A percentile compares a stretch with the other conserved stretches of the same genome.
phyloP scores from a whole-genome alignment of 2,329 filamentous ascomycete species.

The Lomentospora prolificans region DNA sequence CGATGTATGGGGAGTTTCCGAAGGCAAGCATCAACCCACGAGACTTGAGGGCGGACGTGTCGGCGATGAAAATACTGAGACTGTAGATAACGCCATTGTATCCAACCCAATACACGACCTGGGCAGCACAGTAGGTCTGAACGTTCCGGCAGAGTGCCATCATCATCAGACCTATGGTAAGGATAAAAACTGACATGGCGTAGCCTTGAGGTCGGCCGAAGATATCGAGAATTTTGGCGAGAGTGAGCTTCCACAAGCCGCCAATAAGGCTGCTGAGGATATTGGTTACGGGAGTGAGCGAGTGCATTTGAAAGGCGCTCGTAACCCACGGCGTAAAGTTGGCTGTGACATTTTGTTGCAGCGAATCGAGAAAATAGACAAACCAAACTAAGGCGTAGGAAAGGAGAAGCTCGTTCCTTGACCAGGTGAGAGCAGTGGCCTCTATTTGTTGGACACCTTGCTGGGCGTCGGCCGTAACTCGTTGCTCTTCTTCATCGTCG shows the following conservation, averaged over 20 bases:
- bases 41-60: constrained; percentile 55
- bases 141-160: constrained; percentile 47
- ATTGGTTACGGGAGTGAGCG: constrained; percentile 38
- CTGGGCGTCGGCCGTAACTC: constrained; percentile 12
- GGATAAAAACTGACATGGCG: constrained; percentile 38
- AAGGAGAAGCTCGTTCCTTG: constrained; percentile 24
- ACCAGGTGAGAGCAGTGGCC: constrained; percentile 29
- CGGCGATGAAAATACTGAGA: constrained; percentile 55
- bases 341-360: constrained; percentile 27
- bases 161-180: constrained; percentile 43
- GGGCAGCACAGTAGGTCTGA: constrained; percentile 40
- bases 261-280: constrained; percentile 42
- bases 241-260: constrained; percentile 51
- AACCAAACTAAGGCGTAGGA: constrained; percentile 35
- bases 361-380: constrained; percentile 36
- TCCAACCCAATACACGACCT: constrained; percentile 57
- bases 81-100: constrained; percentile 48
- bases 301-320: constrained; percentile 38
- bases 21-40: constrained; percentile 50
- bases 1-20: constrained; percentile 53
- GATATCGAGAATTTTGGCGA: constrained; percentile 55
- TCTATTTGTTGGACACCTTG: constrained; percentile 29
- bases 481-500: constrained; percentile 1
- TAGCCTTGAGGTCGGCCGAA: constrained; percentile 57
- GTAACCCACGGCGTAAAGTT: constrained; percentile 34